A percentile compares a stretch with the other conserved stretches of the same genome.
These are phyloP conservation scores for Balamuthia mandrillaris DNA, from an alignment of 208 protist genomes.

Conservation along the genomic window DNA sequence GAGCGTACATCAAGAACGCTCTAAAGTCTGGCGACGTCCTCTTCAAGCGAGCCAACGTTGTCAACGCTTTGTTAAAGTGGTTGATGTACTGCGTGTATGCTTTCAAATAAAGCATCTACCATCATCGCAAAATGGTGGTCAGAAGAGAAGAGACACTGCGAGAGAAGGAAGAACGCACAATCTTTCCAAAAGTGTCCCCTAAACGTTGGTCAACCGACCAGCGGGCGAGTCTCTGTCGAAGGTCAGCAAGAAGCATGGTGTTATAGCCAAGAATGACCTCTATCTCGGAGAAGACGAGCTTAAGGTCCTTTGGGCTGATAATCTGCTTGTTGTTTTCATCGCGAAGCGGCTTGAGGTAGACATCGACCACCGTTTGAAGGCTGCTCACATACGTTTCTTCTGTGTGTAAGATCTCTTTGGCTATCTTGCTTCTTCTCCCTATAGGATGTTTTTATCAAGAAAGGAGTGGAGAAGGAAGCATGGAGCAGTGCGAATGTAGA, in stretches of 20 bases:
- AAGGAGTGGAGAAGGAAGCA: not conserved
- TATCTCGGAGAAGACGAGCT: constrained; percentile 56
- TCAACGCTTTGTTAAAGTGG: constrained; percentile 54
- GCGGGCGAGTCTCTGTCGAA: constrained; percentile 16
- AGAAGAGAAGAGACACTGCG: not conserved
- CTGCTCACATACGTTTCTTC: constrained; percentile 47
- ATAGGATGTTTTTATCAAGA: not conserved
- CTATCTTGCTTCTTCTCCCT: constrained; percentile 51
- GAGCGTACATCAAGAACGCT: not conserved
- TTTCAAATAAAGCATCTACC: constrained; percentile 51
- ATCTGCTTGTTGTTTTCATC: constrained; percentile 34
- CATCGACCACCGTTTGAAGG: constrained; percentile 8
- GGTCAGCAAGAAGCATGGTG: constrained; percentile 17
- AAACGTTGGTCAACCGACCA: constrained; percentile 37
- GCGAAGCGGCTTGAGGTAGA: constrained; percentile 36
- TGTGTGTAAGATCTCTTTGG: constrained; percentile 42
- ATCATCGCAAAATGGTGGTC: not conserved
- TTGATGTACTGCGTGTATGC: constrained; percentile 64
- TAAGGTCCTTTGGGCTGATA: constrained; percentile 32
- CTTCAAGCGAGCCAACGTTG: constrained; percentile 16
- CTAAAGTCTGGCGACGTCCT: not conserved
- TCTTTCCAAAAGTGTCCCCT: constrained; percentile 56
- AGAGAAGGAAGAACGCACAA: not conserved
- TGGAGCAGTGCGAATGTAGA: not conserved
- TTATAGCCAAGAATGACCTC: constrained; percentile 57